Base-by-base conservation (phyloP, 176 grass and related monocot species). In the Carex littledalei region DNA sequence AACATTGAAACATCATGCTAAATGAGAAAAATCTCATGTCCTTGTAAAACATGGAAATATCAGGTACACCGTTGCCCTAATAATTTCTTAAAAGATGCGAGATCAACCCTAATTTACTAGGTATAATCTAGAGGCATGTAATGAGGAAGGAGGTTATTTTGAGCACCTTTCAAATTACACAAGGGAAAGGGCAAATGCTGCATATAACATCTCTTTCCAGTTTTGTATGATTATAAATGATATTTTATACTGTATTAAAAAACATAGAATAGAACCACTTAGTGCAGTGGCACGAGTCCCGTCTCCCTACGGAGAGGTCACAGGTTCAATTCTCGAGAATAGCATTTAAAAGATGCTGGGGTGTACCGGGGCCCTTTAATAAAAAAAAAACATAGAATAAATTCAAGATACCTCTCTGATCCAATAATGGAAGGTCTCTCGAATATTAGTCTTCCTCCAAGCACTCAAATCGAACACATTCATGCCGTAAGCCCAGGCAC, bases 401-500 rank as follows among this genome's bases (percentile, higher is more conserved):
- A 53, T 3, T 67, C 31, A 53, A 53, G 18, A 70, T 94, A 98
- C 95, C 95, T 98, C 93, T 75, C 90, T 95, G 79, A 98, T 79
- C 95, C 95, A 98, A 85, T 92, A 87, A 90, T 93, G 93, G 58
- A 93, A 98, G 80, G 89, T 98, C 58, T 98, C 95, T 89, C 86
- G 92, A 78, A 98, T 92, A 8, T n/a, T 73, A 76, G 92, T 95
- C 86, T 93, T 98, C 78, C 95, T 95, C 95, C 95, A 98, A 60
- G 89, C 89, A 70, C 24, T 90, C 22, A 98, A 88, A 69, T 98
- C 93, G 84, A 94, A 98, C 71, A 98, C 86, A 84, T 98, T 98
- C 95, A 98, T 95, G 73, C 95, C 95, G 32, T 93, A 98, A 3
- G 95, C 95, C 95, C 95, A 98, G 53, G 95, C 95, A 93, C 95